Base-by-base conservation (phyloP, 2,329 filamentous ascomycete genomes). In the Colletotrichum liriopes region DNA sequence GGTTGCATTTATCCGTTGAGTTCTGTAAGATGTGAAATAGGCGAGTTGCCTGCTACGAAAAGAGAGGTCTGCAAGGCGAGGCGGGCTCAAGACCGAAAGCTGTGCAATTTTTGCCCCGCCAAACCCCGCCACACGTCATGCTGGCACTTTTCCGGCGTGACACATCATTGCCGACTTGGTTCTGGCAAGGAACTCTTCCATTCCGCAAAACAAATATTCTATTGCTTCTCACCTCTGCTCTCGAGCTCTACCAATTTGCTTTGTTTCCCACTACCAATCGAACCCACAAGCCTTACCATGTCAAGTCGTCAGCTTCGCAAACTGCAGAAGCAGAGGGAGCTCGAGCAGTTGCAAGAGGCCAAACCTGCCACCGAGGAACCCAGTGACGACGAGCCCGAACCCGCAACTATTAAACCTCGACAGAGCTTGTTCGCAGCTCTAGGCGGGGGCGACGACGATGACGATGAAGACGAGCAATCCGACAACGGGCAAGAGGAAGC, bases 391-490 rank as follows among this genome's bases (percentile, higher is more conserved):
- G 78, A 81, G 43, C 79, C 81, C 9, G 77, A 77, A 52, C 79
- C 81, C 3, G 74, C 79, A 12, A 77, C 76, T 9, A 71, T 77
- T 5, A 86, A 83, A 75, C 81, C 84, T 14, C 84, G 85, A 41
- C 76, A 80, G 14, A 88, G 85, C 73, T 75, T 85, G 11, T 91
- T 91, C 74, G 88, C 88, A 11, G 87, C 88, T 1, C 81, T 91
- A 0, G 86, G 81, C 7, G 85, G 81, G 20, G 82, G 79, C 3
- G 84, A 84, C 20, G 84, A 84, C 3, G 80, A 83, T 4, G 81
- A 83, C 2, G 80, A 83, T 1, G 77, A 81, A 16, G 77, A 81
- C 8, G 77, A 80, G 5, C 80, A 84, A 1, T 77, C 80, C 5
- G 78, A 80, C 18, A 77, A 81, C 12, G 65, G 78, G 4, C 73